Base-by-base conservation (phyloP, 2,329 filamentous ascomycete genomes). In the Trichothecium roseum region DNA sequence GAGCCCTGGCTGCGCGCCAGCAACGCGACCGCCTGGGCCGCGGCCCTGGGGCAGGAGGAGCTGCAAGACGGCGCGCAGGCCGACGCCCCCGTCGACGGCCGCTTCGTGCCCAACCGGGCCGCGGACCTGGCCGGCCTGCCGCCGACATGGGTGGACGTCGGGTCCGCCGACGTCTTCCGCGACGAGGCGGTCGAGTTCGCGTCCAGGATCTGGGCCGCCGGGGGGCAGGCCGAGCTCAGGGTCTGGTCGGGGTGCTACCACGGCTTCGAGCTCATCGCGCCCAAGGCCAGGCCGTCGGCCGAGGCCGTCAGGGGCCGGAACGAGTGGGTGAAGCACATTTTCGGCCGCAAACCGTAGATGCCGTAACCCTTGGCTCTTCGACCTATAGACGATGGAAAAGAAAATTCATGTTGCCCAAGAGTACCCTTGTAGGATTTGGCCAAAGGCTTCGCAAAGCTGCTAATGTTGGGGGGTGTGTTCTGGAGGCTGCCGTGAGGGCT, bases 231-330 rank as follows among this genome's bases (percentile, higher is more conserved):
- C 5, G 62, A 69, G 42, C 41, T 66, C 29, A 63, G 67, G 44
- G 49, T 69, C 5, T 63, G 60, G 48, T 57, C 59, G 0, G 59
- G 62, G 2, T 48, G 59, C 12, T 58, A 53, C 22, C 62, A 68
- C 48, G 52, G 46, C 4, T 64, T 60, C 37, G 60, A 66, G 20
- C 20, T 24, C 10, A 24, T 24, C 6, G 20, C 20, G 10, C 20
- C 20, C 6, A 24, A 24, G 20, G 20, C 20, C 6, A 24, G 20
- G 10, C 20, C 10, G 20, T 24, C 20, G 6, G 6, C 10, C 6
- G 20, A 24, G 10, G 20, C 20, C 20, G 6, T 6, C 10, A 6
- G 20, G 6, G 20, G 20, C 6, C 20, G 20, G 20, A 24, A 24
- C 10, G 20, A 24, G 20, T 24, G 20, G 20, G 10, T 24, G 6